Percentiles rank a stretch among this genome's conserved stretches.
Conservation (phyloP, 306 rosid genomes). For the Sicyos edulis region DNA sequence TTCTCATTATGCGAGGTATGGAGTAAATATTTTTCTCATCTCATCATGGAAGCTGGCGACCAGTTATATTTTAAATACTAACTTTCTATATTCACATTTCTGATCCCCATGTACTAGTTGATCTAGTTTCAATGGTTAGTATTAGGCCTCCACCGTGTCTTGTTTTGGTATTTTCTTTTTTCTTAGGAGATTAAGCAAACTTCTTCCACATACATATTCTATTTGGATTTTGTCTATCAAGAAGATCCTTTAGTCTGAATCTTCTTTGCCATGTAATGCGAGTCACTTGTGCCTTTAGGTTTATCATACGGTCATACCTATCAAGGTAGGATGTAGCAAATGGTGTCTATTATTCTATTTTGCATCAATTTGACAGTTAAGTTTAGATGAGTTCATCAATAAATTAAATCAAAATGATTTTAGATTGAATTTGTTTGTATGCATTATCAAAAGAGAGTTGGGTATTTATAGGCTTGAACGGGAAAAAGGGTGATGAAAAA, state of each 20-base stretch:
- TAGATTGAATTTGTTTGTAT: not conserved
- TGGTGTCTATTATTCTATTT: not conserved
- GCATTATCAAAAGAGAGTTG: not conserved
- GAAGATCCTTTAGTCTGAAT: not conserved
- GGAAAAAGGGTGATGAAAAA: not conserved
- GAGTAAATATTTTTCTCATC: not conserved
- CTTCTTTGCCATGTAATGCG: not conserved
- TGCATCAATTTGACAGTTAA: not conserved
- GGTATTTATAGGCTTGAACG: not conserved
- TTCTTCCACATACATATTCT: not conserved
- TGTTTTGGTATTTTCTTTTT: not conserved
- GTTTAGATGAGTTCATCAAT: not conserved
- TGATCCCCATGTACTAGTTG: not conserved
- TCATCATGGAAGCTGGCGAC: not conserved
- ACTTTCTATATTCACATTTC: not conserved
- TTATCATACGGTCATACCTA: not conserved
- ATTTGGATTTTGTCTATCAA: not conserved
- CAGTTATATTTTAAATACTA: not conserved
- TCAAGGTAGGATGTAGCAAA: not conserved
- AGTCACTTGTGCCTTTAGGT: not conserved
- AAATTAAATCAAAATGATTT: not conserved
- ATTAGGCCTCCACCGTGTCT: not conserved
- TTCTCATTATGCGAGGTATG: slow-evolving; percentile 61
- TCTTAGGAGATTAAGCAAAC: not conserved
- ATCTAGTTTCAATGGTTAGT: not conserved